phyloP scores from a whole-genome alignment of 169 alveolate species.

The Plasmodium cynomolgi region DNA sequence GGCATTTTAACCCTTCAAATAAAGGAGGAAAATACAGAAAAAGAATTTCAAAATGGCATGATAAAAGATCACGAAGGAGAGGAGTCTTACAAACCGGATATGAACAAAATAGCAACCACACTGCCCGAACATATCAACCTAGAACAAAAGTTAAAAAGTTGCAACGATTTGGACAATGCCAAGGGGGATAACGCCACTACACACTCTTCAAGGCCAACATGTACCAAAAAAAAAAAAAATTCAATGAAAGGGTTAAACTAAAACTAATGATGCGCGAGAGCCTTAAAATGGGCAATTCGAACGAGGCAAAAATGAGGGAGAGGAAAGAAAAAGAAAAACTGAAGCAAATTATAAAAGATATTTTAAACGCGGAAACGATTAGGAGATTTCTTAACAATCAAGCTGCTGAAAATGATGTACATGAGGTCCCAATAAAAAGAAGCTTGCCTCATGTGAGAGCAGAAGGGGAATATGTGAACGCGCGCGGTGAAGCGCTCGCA shows the following conservation, averaged over 20 bases:
- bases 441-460: neutral
- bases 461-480: neutral
- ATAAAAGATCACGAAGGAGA: neutral
- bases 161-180: neutral
- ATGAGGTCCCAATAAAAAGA: neutral
- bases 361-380: slow-evolving; percentile 17
- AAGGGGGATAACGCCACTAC: neutral
- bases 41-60: neutral
- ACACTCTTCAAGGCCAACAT: neutral
- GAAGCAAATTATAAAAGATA: slow-evolving; percentile 37
- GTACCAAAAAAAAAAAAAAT: neutral
- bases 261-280: neutral
- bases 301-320: neutral
- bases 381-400: neutral
- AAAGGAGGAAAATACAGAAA: neutral
- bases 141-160: neutral
- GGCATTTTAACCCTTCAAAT: neutral
- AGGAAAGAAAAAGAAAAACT: slow-evolving; percentile 5
- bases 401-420: neutral
- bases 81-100: neutral
- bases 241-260: slow-evolving; percentile 4
- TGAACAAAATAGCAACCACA: neutral
- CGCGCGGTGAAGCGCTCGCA: neutral
- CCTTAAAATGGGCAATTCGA: neutral
- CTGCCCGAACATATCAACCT: neutral